Evolutionary conservation across 2,329 filamentous ascomycete genomes (phyloP), one percentile per base, ranked within the genome.

Genomic region (Kalaharituber pfeilii): DNA sequence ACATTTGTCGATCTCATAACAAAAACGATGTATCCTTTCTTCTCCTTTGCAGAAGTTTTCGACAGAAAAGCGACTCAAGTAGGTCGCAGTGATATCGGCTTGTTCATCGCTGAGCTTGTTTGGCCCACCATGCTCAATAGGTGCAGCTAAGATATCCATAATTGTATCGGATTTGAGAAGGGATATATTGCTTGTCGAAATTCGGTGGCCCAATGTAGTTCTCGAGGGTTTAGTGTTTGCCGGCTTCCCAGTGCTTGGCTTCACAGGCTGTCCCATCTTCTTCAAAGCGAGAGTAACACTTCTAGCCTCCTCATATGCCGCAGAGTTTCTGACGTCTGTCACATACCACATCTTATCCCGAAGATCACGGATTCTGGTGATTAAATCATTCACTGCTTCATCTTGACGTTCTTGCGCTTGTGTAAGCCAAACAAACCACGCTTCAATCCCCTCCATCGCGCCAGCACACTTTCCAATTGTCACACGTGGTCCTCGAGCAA

Each of bases 271-370:
- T 57, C 81, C 84, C 91, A 98, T 96, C 6, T 84, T 86, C 68
- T 91, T 93, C 50, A 98, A 72, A 3, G 89, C 91, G 56, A 84
- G 77, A 5, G 87, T 85, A 49, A 96, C 82, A 60, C 89, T 86
- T 56, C 82, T 81, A 36, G 86, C 86, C 62, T 93, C 83, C 57
- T 91, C 85, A 64, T 95, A 96, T 8, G 81, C 79, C 50, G 81
- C 84, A 3, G 91, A 95, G 63, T 89, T 88, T 58, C 86, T 82
- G 26, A 96, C 88, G 67, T 95, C 87, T 1, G 85, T 89, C 57
- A 91, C 84, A 66, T 94, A 98, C 91, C 91, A 98, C 85, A 96
- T 94, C 73, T 96, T 96, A 67, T 94, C 85, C 42, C 91, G 79
- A 36, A 95, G 74, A 22, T 82, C 80, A 55, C 81, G 78, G 33